phyloP scores from a whole-genome alignment of 73 alveolate species.

The Paramecium biaurelia region DNA sequence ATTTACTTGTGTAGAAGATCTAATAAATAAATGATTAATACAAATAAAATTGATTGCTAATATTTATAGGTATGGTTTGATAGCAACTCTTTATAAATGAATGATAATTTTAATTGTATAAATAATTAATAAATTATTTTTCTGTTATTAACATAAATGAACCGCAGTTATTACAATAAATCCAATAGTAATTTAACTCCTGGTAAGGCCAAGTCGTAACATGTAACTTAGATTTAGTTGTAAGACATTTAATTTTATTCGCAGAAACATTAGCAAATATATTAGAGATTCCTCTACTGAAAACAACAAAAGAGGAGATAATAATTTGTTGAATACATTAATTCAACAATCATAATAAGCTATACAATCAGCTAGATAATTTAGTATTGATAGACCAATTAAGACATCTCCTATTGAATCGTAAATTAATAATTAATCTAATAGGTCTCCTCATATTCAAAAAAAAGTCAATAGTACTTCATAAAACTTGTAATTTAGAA shows the following conservation, averaged over 20 bases:
- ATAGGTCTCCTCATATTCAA: neutral
- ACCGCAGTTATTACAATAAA: conserved; percentile 19
- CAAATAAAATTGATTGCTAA: too few species aligned
- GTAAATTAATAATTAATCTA: neutral
- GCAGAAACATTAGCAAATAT: neutral
- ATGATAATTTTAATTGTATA: neutral
- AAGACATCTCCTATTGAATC: neutral
- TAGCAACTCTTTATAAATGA: neutral
- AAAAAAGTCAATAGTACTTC: neutral
- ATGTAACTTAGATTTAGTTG: conserved; percentile 14
- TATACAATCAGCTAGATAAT: neutral
- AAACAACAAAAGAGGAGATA: neutral
- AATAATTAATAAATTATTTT: neutral
- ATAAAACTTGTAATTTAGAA: neutral
- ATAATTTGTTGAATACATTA: neutral
- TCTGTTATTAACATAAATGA: conserved; percentile 26
- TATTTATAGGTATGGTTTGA: too few species aligned
- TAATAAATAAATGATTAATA: too few species aligned
- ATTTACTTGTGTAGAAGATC: too few species aligned
- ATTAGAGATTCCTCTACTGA: neutral
- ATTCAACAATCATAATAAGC: neutral
- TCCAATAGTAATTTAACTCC: neutral
- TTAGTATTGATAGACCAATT: neutral
- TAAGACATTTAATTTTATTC: neutral
- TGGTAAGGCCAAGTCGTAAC: neutral